These are phyloP conservation scores for Beta lomatogona DNA, from an alignment of 179 eudicot genomes.

Conservation along the genomic window DNA sequence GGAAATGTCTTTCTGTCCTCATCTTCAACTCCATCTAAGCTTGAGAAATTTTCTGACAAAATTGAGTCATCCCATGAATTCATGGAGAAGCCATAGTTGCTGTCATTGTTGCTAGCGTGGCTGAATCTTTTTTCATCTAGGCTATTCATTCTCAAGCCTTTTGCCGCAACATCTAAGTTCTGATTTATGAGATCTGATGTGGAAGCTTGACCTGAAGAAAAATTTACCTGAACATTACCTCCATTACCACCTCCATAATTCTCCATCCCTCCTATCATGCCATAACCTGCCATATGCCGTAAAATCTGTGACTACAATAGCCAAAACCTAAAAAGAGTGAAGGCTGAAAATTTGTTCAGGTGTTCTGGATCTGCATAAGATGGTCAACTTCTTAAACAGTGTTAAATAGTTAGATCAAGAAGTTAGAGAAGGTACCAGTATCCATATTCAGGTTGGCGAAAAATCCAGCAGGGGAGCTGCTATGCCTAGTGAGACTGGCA, in stretches of 20 bases:
- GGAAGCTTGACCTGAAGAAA: constrained; percentile 32
- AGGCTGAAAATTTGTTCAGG: neutral
- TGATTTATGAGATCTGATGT: constrained; percentile 30
- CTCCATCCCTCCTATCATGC: constrained; percentile 25
- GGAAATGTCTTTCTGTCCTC: constrained; percentile 32
- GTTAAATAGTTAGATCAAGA: neutral
- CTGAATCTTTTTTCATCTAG: constrained; percentile 32
- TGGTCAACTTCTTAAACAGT: neutral
- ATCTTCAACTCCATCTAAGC: constrained; percentile 32
- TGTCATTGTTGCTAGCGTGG: constrained; percentile 16
- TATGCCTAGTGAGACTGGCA: constrained; percentile 45
- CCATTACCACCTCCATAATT: constrained; percentile 26
- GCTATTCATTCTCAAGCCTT: constrained; percentile 25
- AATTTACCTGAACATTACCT: constrained; percentile 24
- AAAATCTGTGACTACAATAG: neutral
- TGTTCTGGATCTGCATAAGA: constrained; percentile 15
- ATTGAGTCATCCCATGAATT: constrained; percentile 44
- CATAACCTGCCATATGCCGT: constrained; percentile 36
- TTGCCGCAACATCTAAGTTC: constrained; percentile 27
- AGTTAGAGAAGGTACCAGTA: constrained; percentile 29
- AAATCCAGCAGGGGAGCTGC: constrained; percentile 57
- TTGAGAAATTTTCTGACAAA: constrained; percentile 29
- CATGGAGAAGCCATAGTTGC: constrained; percentile 32
- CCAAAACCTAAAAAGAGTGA: neutral
- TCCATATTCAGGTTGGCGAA: constrained; percentile 38